Base-by-base conservation (phyloP, 2,329 filamentous ascomycete species). In the Neofusicoccum cordaticola region DNA sequence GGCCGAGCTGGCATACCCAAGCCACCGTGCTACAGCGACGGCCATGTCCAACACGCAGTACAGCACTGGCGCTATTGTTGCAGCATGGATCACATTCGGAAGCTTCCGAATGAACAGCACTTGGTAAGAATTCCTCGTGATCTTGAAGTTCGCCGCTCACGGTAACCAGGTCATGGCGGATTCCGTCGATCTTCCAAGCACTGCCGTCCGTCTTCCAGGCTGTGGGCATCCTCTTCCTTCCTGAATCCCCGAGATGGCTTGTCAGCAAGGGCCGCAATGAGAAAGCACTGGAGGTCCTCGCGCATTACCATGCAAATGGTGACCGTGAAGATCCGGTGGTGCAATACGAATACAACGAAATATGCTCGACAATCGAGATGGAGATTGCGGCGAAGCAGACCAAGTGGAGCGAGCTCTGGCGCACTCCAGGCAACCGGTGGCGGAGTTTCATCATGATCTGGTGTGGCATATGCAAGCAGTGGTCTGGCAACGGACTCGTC, bases 211-310 rank as follows among this genome's bases (percentile, higher is more conserved):
- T 62, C 13, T 62, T 62, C 9, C 58, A 62, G 17, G 58, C 58
- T 1, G 37, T 41, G 2, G 70, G 72, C 72, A 77, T 82, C 62
- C 72, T 83, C 9, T 62, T 63, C 22, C 31, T 90, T 15, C 88
- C 88, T 4, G 88, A 91, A 75, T 87, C 84, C 0, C 88, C 88
- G 0, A 83, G 88, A 67, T 91, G 83, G 78, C 83, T 90, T 11
- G 81, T 89, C 68, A 81, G 83, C 70, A 87, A 88, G 75, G 88
- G 88, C 70, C 83, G 84, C 47, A 80, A 85, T 67, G 85, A 88
- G 13, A 83, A 90, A 69, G 88, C 88, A 3, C 80, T 89, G 9
- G 74, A 79, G 1, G 84, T 88, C 6, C 80, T 91, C 4, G 82
- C 84, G 62, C 85, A 87, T 69, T 86, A 88, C 70, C 88, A 91